These are phyloP conservation scores for Quercus phellos DNA, from an alignment of 331 rosid genomes.

Conservation along the genomic window DNA sequence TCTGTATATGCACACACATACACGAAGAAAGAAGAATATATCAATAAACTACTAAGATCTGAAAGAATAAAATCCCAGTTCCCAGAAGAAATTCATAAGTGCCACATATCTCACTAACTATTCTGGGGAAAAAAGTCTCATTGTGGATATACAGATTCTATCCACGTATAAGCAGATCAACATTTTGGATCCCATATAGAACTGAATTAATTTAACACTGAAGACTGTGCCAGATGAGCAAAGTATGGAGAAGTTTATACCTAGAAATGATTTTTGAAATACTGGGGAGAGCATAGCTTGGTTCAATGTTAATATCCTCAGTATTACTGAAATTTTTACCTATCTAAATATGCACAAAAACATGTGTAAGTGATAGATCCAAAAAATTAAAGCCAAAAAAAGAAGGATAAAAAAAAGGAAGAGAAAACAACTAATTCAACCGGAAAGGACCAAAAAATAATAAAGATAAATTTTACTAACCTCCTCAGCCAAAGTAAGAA, in stretches of 20 bases:
- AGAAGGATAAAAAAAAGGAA: not conserved
- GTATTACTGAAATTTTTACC: slow-evolving; percentile 3
- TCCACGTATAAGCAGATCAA: not conserved
- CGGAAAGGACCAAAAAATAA: not conserved
- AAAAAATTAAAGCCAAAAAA: not conserved
- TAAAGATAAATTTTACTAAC: not conserved
- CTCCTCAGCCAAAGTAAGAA: not conserved
- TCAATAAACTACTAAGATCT: not conserved
- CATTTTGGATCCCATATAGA: not conserved
- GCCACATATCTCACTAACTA: not conserved
- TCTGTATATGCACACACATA: not conserved
- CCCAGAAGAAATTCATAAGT: not conserved
- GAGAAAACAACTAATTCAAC: not conserved
- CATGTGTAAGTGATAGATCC: not conserved
- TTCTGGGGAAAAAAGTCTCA: not conserved
- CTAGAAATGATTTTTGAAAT: not conserved
- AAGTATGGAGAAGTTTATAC: not conserved
- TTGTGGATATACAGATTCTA: too few relatives aligned
- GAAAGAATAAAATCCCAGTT: not conserved
- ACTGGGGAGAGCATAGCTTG: not conserved
- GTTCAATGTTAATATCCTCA: not conserved
- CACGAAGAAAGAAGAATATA: not conserved
- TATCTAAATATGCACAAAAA: not conserved
- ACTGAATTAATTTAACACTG: not conserved
- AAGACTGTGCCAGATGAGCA: not conserved